A percentile compares a stretch with the other conserved stretches of the same genome.
Conservation (phyloP, 2,329 filamentous ascomycete genomes). For the Myriosclerotinia duriaeana region DNA sequence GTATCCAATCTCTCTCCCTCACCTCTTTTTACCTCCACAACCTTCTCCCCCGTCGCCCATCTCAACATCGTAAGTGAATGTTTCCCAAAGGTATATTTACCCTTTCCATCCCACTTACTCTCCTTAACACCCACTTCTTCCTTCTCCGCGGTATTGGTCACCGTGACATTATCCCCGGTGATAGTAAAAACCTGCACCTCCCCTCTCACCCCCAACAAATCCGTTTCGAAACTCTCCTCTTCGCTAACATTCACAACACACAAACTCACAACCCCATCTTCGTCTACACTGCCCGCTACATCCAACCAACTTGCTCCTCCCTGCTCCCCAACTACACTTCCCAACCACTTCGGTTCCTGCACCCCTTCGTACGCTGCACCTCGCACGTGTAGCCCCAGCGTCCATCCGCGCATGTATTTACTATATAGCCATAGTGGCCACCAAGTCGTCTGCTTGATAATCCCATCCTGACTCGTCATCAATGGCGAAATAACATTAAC, state of each 20-base stretch:
- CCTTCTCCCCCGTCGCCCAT: slow-evolving; percentile 43
- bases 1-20: slow-evolving; percentile 33
- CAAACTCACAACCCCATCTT: slow-evolving; percentile 60
- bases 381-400: slow-evolving; percentile 64
- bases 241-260: slow-evolving; percentile 73
- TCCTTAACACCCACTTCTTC: slow-evolving; percentile 62
- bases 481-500: slow-evolving; percentile 68
- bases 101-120: slow-evolving; percentile 62
- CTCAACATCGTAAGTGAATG: slow-evolving; percentile 68
- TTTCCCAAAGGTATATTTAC: slow-evolving; percentile 64
- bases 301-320: slow-evolving; percentile 64
- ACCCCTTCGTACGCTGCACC: slow-evolving; percentile 63
- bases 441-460: slow-evolving; percentile 64
- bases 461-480: slow-evolving; percentile 59
- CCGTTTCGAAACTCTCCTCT: slow-evolving; percentile 56
- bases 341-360: slow-evolving; percentile 66
- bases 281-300: slow-evolving; percentile 59
- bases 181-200: slow-evolving; percentile 63
- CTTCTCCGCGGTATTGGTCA: slow-evolving; percentile 61
- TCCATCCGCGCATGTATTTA: slow-evolving; percentile 71
- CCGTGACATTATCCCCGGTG: slow-evolving; percentile 54
- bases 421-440: slow-evolving; percentile 62
- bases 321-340: slow-evolving; percentile 58
- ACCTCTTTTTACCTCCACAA: slow-evolving; percentile 33
- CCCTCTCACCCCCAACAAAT: slow-evolving; percentile 56